phyloP scores from a whole-genome alignment of 768 basidiomycete species.

The Suillus cothurnatus region DNA sequence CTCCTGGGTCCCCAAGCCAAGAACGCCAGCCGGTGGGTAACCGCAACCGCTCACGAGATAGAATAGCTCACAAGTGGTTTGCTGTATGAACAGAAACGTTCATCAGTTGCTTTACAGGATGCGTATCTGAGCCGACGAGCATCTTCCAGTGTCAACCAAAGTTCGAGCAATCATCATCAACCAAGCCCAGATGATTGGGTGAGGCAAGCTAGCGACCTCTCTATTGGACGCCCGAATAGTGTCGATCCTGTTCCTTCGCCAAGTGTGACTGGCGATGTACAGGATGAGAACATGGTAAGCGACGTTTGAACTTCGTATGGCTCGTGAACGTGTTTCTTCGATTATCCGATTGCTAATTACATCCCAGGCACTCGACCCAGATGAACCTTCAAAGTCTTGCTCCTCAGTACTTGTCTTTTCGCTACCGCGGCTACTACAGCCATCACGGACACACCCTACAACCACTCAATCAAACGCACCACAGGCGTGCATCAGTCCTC shows the following conservation, averaged over 20 bases:
- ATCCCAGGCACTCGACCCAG: slow-evolving; percentile 7
- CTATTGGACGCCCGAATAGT: slow-evolving; percentile 55
- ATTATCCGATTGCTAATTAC: background rate
- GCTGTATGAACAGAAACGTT: slow-evolving; percentile 55
- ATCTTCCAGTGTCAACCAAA: slow-evolving; percentile 27
- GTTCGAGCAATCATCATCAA: slow-evolving; percentile 27
- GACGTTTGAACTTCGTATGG: slow-evolving; percentile 1
- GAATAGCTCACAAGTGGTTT: background rate
- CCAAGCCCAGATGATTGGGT: slow-evolving; percentile 75
- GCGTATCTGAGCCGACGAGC: slow-evolving; percentile 31
- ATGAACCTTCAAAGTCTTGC: background rate
- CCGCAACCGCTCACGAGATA: background rate
- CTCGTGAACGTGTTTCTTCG: background rate
- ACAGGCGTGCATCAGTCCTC: slow-evolving; percentile 9
- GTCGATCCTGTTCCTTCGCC: slow-evolving; percentile 5
- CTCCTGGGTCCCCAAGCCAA: slow-evolving; percentile 49
- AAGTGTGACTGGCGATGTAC: slow-evolving; percentile 8
- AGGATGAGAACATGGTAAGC: slow-evolving; percentile 53
- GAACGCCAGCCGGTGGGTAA: slow-evolving; percentile 59
- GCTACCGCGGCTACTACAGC: slow-evolving; percentile 10
- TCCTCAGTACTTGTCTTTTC: slow-evolving; percentile 3
- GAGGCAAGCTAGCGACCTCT: slow-evolving; percentile 62
- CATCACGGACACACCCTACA: slow-evolving; percentile 19
- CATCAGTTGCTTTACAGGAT: slow-evolving; percentile 42
- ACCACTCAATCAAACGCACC: slow-evolving; percentile 28